Conservation (phyloP, 768 basidiomycete species). For the Saitozyma podzolica region DNA sequence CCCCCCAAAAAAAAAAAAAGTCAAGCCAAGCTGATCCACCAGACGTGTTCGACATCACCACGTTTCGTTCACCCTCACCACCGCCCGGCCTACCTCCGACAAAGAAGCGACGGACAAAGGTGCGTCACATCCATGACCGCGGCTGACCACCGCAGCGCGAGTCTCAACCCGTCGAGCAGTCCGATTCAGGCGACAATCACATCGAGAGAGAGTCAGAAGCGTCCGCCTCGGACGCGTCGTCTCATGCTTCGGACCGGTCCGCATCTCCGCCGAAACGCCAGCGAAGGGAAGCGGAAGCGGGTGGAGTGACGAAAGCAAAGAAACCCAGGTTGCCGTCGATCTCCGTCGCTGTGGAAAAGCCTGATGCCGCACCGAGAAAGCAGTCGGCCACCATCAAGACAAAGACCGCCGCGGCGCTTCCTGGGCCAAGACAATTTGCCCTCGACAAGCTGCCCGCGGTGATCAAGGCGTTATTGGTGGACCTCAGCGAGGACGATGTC, state of each 20-base stretch:
- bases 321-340: slow-evolving; percentile 3
- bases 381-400: background rate
- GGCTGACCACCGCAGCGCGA: slow-evolving; percentile 5
- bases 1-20: no score
- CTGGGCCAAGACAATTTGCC: slow-evolving; percentile 30
- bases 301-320: background rate
- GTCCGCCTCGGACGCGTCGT: slow-evolving; percentile 5
- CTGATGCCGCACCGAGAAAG: background rate
- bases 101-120: slow-evolving; percentile 1
- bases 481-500: slow-evolving; percentile 14
- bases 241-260: background rate
- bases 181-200: background rate
- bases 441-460: slow-evolving; percentile 26
- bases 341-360: background rate
- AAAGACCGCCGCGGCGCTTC: slow-evolving; percentile 8
- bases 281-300: no score
- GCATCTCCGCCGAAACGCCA: background rate
- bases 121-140: background rate
- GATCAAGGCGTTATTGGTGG: slow-evolving; percentile 20
- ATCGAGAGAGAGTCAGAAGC: slow-evolving; percentile 6
- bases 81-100: slow-evolving; percentile 18
- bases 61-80: slow-evolving; percentile 33
- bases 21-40: slow-evolving; percentile 6
- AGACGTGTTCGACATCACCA: slow-evolving; percentile 34
- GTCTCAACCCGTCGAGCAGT: background rate